phyloP scores from a whole-genome alignment of 1,284 basidiomycete genomes.

The Ustilago hordei region DNA sequence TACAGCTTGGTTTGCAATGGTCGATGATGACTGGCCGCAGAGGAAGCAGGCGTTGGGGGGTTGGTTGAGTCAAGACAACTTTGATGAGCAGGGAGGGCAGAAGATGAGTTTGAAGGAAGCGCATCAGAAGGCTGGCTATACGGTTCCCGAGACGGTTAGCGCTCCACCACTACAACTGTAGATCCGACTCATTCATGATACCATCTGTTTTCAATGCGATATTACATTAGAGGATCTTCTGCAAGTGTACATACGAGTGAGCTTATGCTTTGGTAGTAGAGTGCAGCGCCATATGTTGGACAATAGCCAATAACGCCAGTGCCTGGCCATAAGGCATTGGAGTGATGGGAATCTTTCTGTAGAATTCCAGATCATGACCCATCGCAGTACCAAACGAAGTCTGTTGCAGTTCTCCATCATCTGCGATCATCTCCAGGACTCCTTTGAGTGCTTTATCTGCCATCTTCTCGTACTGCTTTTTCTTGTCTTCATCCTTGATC shows the following conservation, averaged over 20 bases:
- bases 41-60: conserved; percentile 35
- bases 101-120: conserved; percentile 32
- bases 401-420: conserved; percentile 74
- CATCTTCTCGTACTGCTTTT: conserved; percentile 71
- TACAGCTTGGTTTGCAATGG: conserved; percentile 57
- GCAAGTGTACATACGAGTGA: neutral
- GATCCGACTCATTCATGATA: neutral
- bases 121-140: conserved; percentile 27
- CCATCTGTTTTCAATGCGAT: neutral
- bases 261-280: conserved; percentile 1
- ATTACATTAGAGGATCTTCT: neutral
- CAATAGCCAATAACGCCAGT: conserved; percentile 72
- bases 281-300: conserved; percentile 57
- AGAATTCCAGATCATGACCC: conserved; percentile 75
- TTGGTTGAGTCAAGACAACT: conserved; percentile 52
- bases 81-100: conserved; percentile 23
- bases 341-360: conserved; percentile 76
- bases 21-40: conserved; percentile 56
- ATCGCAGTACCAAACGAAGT: conserved; percentile 72
- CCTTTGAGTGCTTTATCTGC: conserved; percentile 74
- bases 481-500: conserved; percentile 70
- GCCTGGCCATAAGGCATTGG: conserved; percentile 79
- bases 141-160: conserved; percentile 16
- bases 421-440: conserved; percentile 74
- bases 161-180: conserved; percentile 25